Evolutionary conservation across 192 early-diverging fungal genomes (phyloP), one percentile per base, ranked within the genome.

Genomic region (Chytriomyces confervae): DNA sequence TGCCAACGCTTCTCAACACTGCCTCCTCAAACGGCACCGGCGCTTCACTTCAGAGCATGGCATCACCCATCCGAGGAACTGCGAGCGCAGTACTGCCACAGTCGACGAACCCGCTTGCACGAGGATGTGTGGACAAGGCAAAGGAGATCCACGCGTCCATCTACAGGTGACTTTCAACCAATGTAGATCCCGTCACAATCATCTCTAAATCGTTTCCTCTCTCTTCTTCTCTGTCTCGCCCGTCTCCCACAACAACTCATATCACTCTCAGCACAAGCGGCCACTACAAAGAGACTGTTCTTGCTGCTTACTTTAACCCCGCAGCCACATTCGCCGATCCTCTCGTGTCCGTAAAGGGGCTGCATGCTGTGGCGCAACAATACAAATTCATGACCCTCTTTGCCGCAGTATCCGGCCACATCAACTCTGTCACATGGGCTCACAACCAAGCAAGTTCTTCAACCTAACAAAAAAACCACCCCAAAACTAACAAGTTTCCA

Each of bases 141-240:
- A 74, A 74, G 44, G 72, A 74, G 44, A 63, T 74, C n/a, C 72
- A 74, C 72, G 72, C 72, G 27, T 51, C 69, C 48, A 27, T 72
- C 47, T 72, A 23, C 29, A 36, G 29, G 29, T 36, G 29, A 36
- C 29, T 36, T 36, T 36, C 29, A 36, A 36, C 2, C 29, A 36
- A 36, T 36, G 29, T 36, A 36, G 29, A 36, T 36, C 29, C 29
- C 29, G 29, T 36, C 0, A 36, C 29, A 36, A 2, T 2, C 29
- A 2, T 36, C 29, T 36, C 29, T 36, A 36, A 36, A 36, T 36
- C 29, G 1, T 2, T 36, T 36, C 29, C 29, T 2, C 2, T 7
- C 2, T 36, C 29, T 36, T 36, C 29, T 36, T 2, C n/a, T n/a
- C n/a, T n/a, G n/a, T n/a, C n/a, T n/a, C n/a, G n/a, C n/a, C n/a